Conservation (phyloP, 2,329 filamentous ascomycete genomes). For the Teratosphaeria viscida region DNA sequence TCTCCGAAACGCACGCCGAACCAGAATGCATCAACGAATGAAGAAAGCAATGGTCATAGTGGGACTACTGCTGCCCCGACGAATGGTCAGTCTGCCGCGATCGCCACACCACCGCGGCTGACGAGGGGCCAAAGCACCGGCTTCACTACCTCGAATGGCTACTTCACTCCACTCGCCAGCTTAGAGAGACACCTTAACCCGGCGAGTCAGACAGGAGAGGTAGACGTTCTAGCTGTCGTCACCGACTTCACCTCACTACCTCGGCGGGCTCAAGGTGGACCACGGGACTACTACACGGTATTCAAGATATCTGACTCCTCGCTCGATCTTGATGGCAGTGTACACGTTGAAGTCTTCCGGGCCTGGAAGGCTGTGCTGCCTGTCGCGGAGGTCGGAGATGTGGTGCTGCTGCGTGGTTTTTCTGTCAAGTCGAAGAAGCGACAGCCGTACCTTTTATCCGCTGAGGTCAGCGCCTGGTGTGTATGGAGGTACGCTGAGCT, state of each 20-base stretch:
- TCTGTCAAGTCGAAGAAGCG: conserved; percentile 31
- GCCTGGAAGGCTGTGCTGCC: conserved; percentile 34
- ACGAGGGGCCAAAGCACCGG: conserved; percentile 15
- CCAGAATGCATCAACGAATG: neutral
- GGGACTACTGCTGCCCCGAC: neutral
- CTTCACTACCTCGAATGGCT: conserved; percentile 31
- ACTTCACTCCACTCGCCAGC: conserved; percentile 35
- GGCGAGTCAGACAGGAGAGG: conserved; percentile 19
- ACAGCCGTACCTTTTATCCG: conserved; percentile 28
- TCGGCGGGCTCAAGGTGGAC: conserved; percentile 30
- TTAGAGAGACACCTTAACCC: conserved; percentile 32
- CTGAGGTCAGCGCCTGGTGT: conserved; percentile 37
- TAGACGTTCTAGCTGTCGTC: conserved; percentile 38
- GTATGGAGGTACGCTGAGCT: conserved; percentile 31
- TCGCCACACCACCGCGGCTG: neutral
- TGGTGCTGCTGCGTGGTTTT: conserved; percentile 35
- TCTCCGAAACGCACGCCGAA: conserved; percentile 14
- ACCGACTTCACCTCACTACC: conserved; percentile 24
- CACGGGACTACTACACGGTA: conserved; percentile 34
- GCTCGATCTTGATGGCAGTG: conserved; percentile 4
- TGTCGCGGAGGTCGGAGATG: conserved; percentile 30
- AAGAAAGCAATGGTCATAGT: neutral
- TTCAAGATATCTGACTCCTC: conserved; percentile 32
- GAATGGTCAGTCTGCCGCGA: neutral
- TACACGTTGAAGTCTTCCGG: conserved; percentile 34